Conservation (phyloP, 1,139 yeast species). For the Pichia sp. region DNA sequence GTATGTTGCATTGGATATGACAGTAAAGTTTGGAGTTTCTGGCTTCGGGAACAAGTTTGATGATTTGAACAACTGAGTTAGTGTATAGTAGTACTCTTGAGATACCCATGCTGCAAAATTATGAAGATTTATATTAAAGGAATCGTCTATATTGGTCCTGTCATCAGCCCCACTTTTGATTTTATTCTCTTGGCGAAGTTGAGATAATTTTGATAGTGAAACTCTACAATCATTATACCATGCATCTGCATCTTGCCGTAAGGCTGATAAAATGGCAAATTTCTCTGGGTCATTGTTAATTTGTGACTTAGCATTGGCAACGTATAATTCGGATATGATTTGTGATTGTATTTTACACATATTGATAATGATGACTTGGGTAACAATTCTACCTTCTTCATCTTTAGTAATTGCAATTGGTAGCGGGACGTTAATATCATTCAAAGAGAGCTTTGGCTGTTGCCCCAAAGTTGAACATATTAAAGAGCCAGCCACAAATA, state of each 20-base stretch:
- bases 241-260: slow-evolving; percentile 40
- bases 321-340: slow-evolving; percentile 40
- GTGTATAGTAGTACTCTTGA: slow-evolving; percentile 42
- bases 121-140: slow-evolving; percentile 20
- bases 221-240: slow-evolving; percentile 32
- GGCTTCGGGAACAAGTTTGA: slow-evolving; percentile 41
- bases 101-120: slow-evolving; percentile 38
- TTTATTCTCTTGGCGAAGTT: not conserved
- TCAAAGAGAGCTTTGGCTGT: slow-evolving; percentile 42
- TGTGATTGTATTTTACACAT: slow-evolving; percentile 42
- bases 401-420: slow-evolving; percentile 39
- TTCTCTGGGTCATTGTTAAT: slow-evolving; percentile 31
- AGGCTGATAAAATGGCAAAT: slow-evolving; percentile 29
- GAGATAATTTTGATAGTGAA: slow-evolving; percentile 10
- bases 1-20: slow-evolving; percentile 15
- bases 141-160: not conserved
- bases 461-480: slow-evolving; percentile 43
- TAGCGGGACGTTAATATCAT: slow-evolving; percentile 42
- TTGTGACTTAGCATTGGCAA: slow-evolving; percentile 34
- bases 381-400: slow-evolving; percentile 37
- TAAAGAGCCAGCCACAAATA: slow-evolving; percentile 44
- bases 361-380: slow-evolving; percentile 38
- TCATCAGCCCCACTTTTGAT: not conserved
- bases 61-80: slow-evolving; percentile 43
- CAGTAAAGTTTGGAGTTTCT: slow-evolving; percentile 13